Evolutionary conservation across 108 stramenopile genomes (phyloP).

Genomic region (Parmales sp.): DNA sequence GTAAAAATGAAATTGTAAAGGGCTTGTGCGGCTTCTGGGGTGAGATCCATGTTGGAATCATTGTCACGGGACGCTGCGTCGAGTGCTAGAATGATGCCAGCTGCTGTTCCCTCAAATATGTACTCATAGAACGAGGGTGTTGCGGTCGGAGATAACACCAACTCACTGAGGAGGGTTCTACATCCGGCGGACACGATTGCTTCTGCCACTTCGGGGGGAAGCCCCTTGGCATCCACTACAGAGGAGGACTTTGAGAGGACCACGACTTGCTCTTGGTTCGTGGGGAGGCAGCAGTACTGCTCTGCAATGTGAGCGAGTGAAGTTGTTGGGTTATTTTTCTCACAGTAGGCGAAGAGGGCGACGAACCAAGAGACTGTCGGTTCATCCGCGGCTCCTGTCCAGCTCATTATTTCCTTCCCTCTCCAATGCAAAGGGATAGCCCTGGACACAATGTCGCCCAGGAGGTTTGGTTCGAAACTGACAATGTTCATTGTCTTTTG

Average conservation of each 20-base stretch:
- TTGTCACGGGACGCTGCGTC: neutral
- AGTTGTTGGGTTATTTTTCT: neutral
- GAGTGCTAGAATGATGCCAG: constrained; percentile 17
- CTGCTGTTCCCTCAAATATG: constrained; percentile 6
- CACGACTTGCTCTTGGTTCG: neutral
- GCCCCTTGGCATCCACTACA: too few relatives aligned
- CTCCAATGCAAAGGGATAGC: constrained; percentile 13
- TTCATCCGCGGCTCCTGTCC: neutral
- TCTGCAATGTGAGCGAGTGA: neutral
- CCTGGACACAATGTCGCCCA: constrained; percentile 13
- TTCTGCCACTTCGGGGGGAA: neutral
- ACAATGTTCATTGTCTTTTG: neutral
- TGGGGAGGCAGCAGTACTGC: too few relatives aligned
- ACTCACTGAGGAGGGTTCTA: neutral
- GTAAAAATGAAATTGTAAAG: neutral
- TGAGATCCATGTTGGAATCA: too few relatives aligned
- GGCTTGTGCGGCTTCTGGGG: too few relatives aligned
- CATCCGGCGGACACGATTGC: neutral
- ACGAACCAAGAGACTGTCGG: neutral
- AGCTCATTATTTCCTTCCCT: neutral
- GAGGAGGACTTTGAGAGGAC: too few relatives aligned
- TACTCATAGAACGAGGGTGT: constrained; percentile 15
- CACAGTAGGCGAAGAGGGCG: neutral
- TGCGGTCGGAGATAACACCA: neutral
- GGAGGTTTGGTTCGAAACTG: neutral